These are phyloP conservation scores for Blastocystis sp. DNA, from an alignment of 352 stramenopile genomes.

Conservation along the genomic window DNA sequence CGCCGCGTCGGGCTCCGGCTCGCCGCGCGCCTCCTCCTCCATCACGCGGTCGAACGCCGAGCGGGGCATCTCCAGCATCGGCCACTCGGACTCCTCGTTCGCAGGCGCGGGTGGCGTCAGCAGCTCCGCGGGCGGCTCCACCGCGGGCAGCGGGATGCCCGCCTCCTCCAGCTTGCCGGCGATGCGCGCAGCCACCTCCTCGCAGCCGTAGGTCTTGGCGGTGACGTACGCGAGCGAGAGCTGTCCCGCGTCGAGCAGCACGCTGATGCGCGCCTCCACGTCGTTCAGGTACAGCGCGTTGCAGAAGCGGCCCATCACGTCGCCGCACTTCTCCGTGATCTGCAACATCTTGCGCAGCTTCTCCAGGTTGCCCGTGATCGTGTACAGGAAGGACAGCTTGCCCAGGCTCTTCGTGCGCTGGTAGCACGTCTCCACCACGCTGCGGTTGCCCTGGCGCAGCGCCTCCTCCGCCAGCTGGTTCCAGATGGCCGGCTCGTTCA, in stretches of 20 bases:
- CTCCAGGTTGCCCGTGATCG: conserved; percentile 94
- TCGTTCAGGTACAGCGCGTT: conserved; percentile 96
- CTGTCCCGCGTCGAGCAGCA: conserved; percentile 91
- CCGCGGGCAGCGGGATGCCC: conserved; percentile 75
- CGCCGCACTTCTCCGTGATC: conserved; percentile 92
- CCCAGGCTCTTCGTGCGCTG: conserved; percentile 99
- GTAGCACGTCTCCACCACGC: conserved; percentile 98
- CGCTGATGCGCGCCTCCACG: conserved; percentile 87
- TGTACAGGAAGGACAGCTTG: conserved; percentile 96
- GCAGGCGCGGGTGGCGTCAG: conserved; percentile 71
- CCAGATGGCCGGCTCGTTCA: conserved; percentile 91
- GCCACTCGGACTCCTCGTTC: conserved; percentile 85
- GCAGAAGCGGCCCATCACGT: conserved; percentile 97
- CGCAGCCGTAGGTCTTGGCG: conserved; percentile 88
- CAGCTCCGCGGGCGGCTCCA: conserved; percentile 73
- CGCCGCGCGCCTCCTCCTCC: conserved; percentile 68
- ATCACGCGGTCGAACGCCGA: conserved; percentile 78
- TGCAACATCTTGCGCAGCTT: conserved; percentile 99
- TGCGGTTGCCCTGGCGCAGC: conserved; percentile 93
- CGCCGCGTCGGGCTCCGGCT: conserved; percentile 21
- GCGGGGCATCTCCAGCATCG: conserved; percentile 87
- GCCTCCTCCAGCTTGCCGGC: conserved; percentile 83
- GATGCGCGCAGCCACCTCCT: conserved; percentile 83
- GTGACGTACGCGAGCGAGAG: conserved; percentile 90
- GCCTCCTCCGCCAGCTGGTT: conserved; percentile 92